Evolutionary conservation across 805 yeast genomes (phyloP).

Genomic region (Tetrapisispora iriomotensis): DNA sequence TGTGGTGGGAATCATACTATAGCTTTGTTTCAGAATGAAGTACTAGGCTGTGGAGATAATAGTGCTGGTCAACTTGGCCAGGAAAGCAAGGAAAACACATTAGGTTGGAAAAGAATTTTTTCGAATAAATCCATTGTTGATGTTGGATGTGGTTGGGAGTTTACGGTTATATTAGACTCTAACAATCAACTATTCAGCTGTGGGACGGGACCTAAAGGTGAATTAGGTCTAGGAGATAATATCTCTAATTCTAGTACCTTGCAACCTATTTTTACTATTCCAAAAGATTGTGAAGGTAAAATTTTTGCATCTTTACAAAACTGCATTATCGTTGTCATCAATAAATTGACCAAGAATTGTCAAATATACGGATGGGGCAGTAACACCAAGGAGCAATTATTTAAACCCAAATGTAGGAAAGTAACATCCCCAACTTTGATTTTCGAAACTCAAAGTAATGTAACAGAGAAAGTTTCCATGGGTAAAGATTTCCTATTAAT

Average conservation of each 20-base stretch:
- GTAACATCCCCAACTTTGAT: constrained; percentile 14
- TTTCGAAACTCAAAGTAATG: constrained; percentile 5
- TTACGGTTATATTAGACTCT: constrained; percentile 40
- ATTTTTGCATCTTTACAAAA: constrained; percentile 31
- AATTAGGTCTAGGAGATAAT: constrained; percentile 46
- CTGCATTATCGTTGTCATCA: constrained; percentile 56
- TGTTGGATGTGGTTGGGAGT: constrained; percentile 76
- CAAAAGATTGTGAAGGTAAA: constrained; percentile 2
- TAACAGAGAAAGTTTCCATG: constrained; percentile 14
- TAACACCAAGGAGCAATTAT: constrained; percentile 39
- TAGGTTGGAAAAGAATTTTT: constrained; percentile 3
- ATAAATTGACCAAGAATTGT: constrained; percentile 39
- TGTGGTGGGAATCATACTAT: constrained; percentile 89
- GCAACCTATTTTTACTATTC: constrained; percentile 8
- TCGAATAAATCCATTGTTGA: constrained; percentile 31
- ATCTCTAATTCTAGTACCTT: constrained; percentile 4
- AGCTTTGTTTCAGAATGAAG: constrained; percentile 36
- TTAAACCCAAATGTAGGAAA: constrained; percentile 15
- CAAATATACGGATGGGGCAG: constrained; percentile 41
- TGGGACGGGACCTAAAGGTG: constrained; percentile 68
- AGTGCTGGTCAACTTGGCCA: constrained; percentile 37
- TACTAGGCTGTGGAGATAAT: constrained; percentile 55
- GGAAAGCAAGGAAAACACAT: constrained; percentile 26
- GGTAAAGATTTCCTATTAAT: constrained; percentile 24
- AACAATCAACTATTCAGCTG: constrained; percentile 36